A percentile compares a stretch with the other conserved stretches of the same genome.
Evolutionary conservation across 2,329 filamentous ascomycete species (phyloP).

Genomic region (Ustulina deusta): DNA sequence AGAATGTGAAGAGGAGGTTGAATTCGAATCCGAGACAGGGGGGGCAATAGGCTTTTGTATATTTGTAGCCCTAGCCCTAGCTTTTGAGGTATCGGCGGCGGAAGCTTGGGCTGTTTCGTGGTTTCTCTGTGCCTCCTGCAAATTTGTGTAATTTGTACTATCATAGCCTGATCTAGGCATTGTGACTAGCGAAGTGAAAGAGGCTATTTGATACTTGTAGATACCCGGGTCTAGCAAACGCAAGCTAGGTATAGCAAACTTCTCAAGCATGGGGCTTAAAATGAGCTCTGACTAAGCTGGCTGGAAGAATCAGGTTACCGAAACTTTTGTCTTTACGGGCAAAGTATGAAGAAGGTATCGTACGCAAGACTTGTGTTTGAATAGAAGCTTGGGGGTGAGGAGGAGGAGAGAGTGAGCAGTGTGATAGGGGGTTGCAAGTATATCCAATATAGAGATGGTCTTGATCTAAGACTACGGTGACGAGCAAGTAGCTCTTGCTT

Average conservation of each 20-base stretch:
- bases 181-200: background rate
- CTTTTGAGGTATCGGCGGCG: background rate
- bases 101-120: background rate
- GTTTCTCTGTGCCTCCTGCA: background rate
- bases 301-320: background rate
- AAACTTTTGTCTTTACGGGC: background rate
- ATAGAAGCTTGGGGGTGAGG: background rate
- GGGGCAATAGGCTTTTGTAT: background rate
- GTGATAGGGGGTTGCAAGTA: background rate
- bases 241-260: background rate
- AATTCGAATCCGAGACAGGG: no score
- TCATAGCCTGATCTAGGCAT: conserved; percentile 15
- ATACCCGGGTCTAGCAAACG: background rate
- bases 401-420: background rate
- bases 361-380: background rate
- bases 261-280: background rate
- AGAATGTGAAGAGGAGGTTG: background rate
- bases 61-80: background rate
- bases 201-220: background rate
- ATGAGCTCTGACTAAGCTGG: background rate
- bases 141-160: background rate
- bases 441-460: background rate
- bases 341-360: background rate
- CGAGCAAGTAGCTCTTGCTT: background rate
- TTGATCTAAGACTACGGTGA: background rate